Evolutionary conservation across 208 protist species (phyloP), one percentile per base, ranked within the genome.

Genomic region (Leptomonas seymouri): DNA sequence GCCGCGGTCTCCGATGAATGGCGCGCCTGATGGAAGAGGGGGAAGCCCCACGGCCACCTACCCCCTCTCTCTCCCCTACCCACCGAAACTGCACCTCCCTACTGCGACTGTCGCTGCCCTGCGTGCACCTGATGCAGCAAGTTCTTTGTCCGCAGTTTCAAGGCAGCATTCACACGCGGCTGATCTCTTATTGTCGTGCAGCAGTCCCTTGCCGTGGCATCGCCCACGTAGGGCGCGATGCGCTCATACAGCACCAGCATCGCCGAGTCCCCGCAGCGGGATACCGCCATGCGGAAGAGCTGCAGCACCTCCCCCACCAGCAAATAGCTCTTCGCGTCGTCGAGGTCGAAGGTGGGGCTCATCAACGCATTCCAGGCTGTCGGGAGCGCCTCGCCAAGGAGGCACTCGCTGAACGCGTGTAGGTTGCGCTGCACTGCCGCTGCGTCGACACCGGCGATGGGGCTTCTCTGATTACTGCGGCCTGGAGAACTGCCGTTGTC

Each of bases 311-410:
- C 85, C 3, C 78, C 85, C 30, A 91, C 44, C 15, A 91, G 42
- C 44, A 91, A 30, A 56, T 84, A 76, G 67, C 81, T 91, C 74
- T 91, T 91, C 3, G 85, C 89, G 55, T 94, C 89, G 59, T 70
- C 74, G 18, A 89, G 67, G 69, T 94, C 85, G 78, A 94, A 90
- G 5, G 36, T n/a, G 3, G 62, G 63, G 21, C 27, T 34, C 15
- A 67, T 31, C 5, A 81, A n/a, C n/a, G 57, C 25, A 20, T 49
- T 31, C 36, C 67, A 66, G 9, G 71, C 73, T 0, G 64, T 71
- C 8, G 71, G 78, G 31, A 84, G 59, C 21, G 68, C 78, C 23
- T 61, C 56, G 20, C 50, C n/a, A 34, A 80, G 46, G 9, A 79
- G 49, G 44, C 60, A 80, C 31, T 39, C 44, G 8, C 12, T 25